These are phyloP conservation scores for Starmerella cellae DNA, from an alignment of 805 yeast species.

Conservation along the genomic window DNA sequence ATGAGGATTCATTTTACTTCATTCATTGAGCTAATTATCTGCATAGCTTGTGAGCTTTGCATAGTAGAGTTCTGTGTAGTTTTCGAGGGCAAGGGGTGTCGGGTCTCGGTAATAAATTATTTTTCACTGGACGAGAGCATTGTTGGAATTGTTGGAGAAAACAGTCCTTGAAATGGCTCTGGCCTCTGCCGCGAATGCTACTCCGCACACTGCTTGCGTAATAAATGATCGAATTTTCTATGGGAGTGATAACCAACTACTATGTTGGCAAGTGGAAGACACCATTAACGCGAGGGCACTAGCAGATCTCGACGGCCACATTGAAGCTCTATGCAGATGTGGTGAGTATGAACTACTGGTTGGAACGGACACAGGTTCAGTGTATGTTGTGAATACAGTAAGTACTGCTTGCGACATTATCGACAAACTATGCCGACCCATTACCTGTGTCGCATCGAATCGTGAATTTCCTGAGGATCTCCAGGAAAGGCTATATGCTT, in stretches of 20 bases:
- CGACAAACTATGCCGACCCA: conserved; percentile 1
- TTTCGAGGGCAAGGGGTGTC: no score
- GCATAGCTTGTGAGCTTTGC: no score
- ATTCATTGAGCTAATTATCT: no score
- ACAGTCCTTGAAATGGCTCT: conserved; percentile 1
- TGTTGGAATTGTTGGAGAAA: no score
- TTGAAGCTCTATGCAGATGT: not conserved
- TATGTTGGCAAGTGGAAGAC: conserved; percentile 4
- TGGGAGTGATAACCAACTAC: conserved; percentile 8
- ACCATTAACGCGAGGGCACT: not conserved
- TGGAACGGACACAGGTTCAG: conserved; percentile 11
- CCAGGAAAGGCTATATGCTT: conserved; percentile 29
- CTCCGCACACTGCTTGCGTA: conserved; percentile 5
- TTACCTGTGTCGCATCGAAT: conserved; percentile 2
- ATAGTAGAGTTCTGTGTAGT: no score
- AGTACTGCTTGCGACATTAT: not conserved
- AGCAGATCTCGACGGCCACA: conserved; percentile 2
- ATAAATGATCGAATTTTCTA: conserved; percentile 3
- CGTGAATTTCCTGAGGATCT: not conserved
- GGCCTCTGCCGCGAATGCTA: conserved; percentile 15
- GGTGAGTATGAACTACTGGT: not conserved
- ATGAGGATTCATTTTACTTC: no score
- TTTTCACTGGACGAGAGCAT: conserved; percentile 1
- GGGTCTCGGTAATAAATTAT: not conserved
- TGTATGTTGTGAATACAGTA: not conserved